Evolutionary conservation across 352 stramenopile species (phyloP).

Genomic region (Phytophthora sojae): DNA sequence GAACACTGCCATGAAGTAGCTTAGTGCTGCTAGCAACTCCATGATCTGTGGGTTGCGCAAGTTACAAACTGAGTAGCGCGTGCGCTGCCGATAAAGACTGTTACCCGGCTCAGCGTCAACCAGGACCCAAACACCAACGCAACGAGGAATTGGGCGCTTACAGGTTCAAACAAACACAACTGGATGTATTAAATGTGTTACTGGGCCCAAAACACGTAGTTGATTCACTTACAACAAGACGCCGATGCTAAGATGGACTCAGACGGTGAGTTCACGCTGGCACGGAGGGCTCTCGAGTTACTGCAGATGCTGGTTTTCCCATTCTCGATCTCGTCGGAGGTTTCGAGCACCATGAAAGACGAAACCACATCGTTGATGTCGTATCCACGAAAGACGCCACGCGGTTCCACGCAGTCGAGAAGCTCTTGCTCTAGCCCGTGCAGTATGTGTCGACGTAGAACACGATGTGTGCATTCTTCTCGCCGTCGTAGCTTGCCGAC

Average conservation of each 20-base stretch:
- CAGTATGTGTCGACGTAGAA: constrained; percentile 24
- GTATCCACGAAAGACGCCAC: constrained; percentile 18
- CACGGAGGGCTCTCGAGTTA: neutral
- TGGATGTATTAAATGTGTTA: neutral
- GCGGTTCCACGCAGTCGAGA: constrained; percentile 1
- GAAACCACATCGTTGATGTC: constrained; percentile 20
- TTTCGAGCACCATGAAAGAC: constrained; percentile 29
- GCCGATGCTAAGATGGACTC: neutral
- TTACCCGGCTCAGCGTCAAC: too few species aligned
- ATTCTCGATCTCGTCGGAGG: constrained; percentile 15
- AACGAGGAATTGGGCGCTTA: too few species aligned
- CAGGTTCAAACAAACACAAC: neutral
- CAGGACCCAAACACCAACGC: neutral
- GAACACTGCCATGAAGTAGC: neutral
- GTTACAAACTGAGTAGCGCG: neutral
- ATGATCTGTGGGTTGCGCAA: neutral
- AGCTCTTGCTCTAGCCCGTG: constrained; percentile 18
- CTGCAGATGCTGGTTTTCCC: constrained; percentile 14
- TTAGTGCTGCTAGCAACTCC: neutral
- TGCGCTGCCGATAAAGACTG: too few species aligned
- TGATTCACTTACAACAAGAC: neutral
- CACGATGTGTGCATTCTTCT: constrained; percentile 9
- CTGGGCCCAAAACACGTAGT: too few species aligned
- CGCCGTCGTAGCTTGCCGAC: constrained; percentile 5
- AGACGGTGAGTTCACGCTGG: neutral